phyloP scores from a whole-genome alignment of 2,329 filamentous ascomycete genomes.

The Xylogone sp. region DNA sequence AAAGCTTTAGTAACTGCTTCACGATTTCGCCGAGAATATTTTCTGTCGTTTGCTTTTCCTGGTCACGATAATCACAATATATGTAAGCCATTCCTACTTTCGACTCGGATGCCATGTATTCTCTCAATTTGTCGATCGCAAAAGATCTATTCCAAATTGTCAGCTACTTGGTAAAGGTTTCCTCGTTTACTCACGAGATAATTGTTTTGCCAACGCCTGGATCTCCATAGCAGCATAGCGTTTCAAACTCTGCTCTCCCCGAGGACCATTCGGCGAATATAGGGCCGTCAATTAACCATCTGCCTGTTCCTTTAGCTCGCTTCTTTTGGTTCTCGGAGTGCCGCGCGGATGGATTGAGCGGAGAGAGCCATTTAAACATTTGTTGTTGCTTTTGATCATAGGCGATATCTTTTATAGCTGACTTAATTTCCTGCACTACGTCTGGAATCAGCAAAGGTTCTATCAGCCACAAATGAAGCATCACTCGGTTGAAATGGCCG shows the following conservation, averaged over 20 bases:
- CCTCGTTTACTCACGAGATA: constrained; percentile 35
- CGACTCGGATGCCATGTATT: constrained; percentile 10
- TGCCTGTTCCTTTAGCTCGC: constrained; percentile 39
- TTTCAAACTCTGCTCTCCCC: constrained; percentile 17
- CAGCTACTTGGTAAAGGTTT: too few relatives aligned
- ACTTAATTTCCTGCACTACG: too few relatives aligned
- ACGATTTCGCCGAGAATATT: constrained; percentile 24
- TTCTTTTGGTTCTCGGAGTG: too few relatives aligned
- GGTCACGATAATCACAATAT: constrained; percentile 40
- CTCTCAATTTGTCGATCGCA: too few relatives aligned
- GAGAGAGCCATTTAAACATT: too few relatives aligned
- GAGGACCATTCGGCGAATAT: constrained; percentile 34
- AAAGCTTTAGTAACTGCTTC: constrained; percentile 27
- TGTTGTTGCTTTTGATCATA: too few relatives aligned
- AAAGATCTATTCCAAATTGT: too few relatives aligned
- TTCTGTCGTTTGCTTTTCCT: constrained; percentile 32
- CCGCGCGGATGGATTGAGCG: too few relatives aligned
- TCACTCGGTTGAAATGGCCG: too few relatives aligned
- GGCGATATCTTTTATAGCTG: too few relatives aligned
- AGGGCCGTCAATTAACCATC: constrained; percentile 40
- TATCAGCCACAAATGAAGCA: too few relatives aligned
- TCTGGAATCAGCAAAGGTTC: too few relatives aligned
- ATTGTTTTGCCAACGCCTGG: constrained; percentile 48
- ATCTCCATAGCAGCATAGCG: constrained; percentile 42
- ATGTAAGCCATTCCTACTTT: constrained; percentile 39